These are phyloP conservation scores for Schwanniomyces sp. DNA, from an alignment of 805 yeast genomes.

Conservation along the genomic window DNA sequence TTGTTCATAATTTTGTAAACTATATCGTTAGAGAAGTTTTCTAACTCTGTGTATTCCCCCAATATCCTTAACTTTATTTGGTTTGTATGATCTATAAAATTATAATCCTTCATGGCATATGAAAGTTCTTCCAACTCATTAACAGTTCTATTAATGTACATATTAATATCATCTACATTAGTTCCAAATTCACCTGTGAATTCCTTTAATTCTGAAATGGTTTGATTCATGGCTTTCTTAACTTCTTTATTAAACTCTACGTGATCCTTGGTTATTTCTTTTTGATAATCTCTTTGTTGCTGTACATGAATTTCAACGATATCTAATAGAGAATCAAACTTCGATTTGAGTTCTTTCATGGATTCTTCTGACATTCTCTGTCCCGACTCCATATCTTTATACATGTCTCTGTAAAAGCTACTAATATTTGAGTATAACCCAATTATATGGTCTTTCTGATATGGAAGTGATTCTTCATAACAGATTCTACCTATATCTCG, in stretches of 20 bases:
- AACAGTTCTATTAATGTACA: background rate
- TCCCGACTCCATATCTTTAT: slow-evolving; percentile 7
- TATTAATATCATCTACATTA: slow-evolving; percentile 1
- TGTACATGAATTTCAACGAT: slow-evolving; percentile 2
- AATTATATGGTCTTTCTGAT: slow-evolving; percentile 51
- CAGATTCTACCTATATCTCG: slow-evolving; percentile 55
- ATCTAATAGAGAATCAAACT: slow-evolving; percentile 4
- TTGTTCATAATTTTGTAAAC: slow-evolving; percentile 2
- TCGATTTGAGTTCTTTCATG: slow-evolving; percentile 1
- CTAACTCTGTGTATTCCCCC: slow-evolving; percentile 1
- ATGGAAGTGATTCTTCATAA: slow-evolving; percentile 50
- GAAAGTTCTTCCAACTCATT: slow-evolving; percentile 1
- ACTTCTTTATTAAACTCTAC: slow-evolving; percentile 5
- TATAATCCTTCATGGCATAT: background rate
- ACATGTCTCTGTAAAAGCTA: slow-evolving; percentile 10
- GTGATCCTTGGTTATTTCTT: slow-evolving; percentile 7
- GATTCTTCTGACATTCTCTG: slow-evolving; percentile 2
- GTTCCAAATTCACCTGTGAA: slow-evolving; percentile 1
- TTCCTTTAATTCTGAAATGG: slow-evolving; percentile 2
- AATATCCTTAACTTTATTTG: background rate
- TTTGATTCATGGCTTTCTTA: background rate
- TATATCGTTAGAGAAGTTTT: slow-evolving; percentile 1
- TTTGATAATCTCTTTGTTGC: slow-evolving; percentile 3
- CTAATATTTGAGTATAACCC: slow-evolving; percentile 50
- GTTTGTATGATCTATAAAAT: background rate